These are phyloP conservation scores for Verticillium dahliae DNA, from an alignment of 2,329 filamentous ascomycete genomes.

Conservation along the genomic window DNA sequence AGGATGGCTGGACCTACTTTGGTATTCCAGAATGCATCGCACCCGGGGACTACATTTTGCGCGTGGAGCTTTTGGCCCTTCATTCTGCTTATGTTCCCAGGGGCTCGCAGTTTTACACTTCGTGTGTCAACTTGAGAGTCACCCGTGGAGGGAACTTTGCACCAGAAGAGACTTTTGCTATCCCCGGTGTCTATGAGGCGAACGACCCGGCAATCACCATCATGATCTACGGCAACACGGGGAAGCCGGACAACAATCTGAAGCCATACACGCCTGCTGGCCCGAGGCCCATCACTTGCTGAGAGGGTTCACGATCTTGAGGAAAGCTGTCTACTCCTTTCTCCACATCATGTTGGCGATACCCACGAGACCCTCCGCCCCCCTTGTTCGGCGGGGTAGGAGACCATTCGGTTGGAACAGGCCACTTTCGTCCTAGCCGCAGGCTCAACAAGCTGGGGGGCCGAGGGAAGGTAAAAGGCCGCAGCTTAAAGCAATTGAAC, in stretches of 20 bases:
- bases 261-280: conserved; percentile 32
- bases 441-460: no score
- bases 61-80: conserved; percentile 46
- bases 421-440: no score
- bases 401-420: no score
- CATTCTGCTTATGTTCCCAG: conserved; percentile 37
- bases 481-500: no score
- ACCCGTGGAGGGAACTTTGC: conserved; percentile 31
- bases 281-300: conserved; percentile 24
- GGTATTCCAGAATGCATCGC: conserved; percentile 43
- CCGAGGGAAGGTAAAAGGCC: no score
- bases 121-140: conserved; percentile 52
- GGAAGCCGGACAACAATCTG: conserved; percentile 33
- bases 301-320: neutral
- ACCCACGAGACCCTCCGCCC: no score
- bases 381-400: no score
- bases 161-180: conserved; percentile 29
- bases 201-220: conserved; percentile 36
- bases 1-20: conserved; percentile 40
- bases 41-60: conserved; percentile 47
- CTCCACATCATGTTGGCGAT: no score
- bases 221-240: conserved; percentile 38
- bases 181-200: conserved; percentile 37
- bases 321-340: no score
- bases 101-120: conserved; percentile 46